Evolutionary conservation across 2,329 filamentous ascomycete species (phyloP).

Genomic region (Blastomyces silverae): DNA sequence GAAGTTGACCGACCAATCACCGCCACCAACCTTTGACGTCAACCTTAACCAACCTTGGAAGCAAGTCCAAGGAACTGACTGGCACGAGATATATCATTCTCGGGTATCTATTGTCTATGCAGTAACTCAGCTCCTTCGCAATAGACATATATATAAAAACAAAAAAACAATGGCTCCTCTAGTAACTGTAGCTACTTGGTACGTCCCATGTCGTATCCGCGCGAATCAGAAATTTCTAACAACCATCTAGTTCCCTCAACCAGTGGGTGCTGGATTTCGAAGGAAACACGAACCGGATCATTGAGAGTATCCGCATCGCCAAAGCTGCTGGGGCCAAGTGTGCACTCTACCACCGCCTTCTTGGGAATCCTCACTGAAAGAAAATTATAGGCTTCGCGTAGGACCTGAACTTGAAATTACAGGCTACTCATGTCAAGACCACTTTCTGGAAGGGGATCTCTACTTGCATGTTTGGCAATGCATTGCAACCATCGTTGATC

Average conservation of each 20-base stretch:
- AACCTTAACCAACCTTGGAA: neutral
- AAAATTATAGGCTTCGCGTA: constrained; percentile 41
- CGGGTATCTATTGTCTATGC: neutral
- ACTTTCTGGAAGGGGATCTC: constrained; percentile 37
- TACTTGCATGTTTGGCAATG: constrained; percentile 54
- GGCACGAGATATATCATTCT: neutral
- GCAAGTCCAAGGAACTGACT: neutral
- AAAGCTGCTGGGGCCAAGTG: constrained; percentile 50
- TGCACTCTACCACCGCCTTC: neutral
- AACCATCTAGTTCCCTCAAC: constrained; percentile 18
- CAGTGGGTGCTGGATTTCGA: constrained; percentile 50
- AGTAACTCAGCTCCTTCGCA: neutral
- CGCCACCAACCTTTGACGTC: neutral
- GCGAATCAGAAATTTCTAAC: constrained; percentile 4
- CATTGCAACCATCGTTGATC: constrained; percentile 11
- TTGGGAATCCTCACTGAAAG: neutral
- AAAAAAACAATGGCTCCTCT: constrained; percentile 12
- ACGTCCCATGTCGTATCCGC: neutral
- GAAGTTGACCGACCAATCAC: too few relatives aligned
- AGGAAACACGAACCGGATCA: constrained; percentile 57
- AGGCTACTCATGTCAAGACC: constrained; percentile 21
- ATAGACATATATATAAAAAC: neutral
- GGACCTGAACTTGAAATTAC: constrained; percentile 41
- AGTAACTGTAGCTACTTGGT: constrained; percentile 16
- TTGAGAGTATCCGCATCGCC: constrained; percentile 53